Evolutionary conservation across 139 green algal genomes (phyloP).

Genomic region (Picochlorum sp.): DNA sequence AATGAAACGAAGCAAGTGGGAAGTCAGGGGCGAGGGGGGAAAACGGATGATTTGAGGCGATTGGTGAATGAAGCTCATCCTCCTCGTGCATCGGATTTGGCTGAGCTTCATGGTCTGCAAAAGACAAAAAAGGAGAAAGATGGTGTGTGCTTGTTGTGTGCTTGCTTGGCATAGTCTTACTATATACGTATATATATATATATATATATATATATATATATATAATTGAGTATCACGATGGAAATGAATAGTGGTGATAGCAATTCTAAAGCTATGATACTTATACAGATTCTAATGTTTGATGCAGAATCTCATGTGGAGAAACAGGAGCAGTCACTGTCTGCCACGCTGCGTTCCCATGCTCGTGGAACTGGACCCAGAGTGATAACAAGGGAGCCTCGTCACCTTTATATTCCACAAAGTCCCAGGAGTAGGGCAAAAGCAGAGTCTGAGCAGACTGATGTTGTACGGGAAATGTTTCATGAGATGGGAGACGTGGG

Average conservation of each 20-base stretch:
- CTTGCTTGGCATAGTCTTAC: too few relatives aligned
- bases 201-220: background rate
- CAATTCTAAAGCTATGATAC: too few relatives aligned
- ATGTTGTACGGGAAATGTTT: slow-evolving; percentile 27
- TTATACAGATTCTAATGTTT: too few relatives aligned
- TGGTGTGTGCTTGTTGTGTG: too few relatives aligned
- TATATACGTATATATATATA: too few relatives aligned
- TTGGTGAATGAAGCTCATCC: slow-evolving; percentile 21
- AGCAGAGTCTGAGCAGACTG: slow-evolving; percentile 17
- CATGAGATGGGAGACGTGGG: slow-evolving; percentile 46
- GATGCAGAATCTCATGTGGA: background rate
- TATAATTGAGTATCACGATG: background rate
- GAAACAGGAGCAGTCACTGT: slow-evolving; percentile 1
- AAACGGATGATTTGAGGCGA: slow-evolving; percentile 5
- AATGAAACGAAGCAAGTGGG: too few relatives aligned
- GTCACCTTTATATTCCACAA: slow-evolving; percentile 26
- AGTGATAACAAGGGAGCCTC: slow-evolving; percentile 14
- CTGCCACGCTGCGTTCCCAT: slow-evolving; percentile 11
- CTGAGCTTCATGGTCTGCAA: slow-evolving; percentile 23
- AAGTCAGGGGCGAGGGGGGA: background rate
- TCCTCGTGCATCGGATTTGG: slow-evolving; percentile 16
- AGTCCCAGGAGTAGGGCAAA: slow-evolving; percentile 8
- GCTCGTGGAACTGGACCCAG: slow-evolving; percentile 8
- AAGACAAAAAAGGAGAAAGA: slow-evolving; percentile 19
- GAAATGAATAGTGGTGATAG: too few relatives aligned